A percentile compares a stretch with the other conserved stretches of the same genome.
phyloP scores from a whole-genome alignment of 139 green algal species.

The Yamagishiella unicocca region DNA sequence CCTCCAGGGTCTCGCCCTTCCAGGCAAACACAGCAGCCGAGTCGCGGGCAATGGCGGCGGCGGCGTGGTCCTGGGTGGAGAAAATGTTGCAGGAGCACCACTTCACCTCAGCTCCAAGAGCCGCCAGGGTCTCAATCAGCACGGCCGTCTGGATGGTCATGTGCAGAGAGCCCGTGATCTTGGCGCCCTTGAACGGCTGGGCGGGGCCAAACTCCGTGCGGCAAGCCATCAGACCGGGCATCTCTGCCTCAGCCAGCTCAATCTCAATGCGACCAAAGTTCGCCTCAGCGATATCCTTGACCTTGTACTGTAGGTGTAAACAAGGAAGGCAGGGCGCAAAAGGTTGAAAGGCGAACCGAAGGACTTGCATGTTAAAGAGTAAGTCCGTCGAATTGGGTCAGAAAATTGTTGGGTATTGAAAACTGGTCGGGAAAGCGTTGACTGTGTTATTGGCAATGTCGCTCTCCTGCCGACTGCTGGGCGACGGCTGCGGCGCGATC shows the following conservation, averaged over 20 bases:
- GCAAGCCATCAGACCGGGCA: slow-evolving; percentile 97
- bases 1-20: slow-evolving; percentile 99
- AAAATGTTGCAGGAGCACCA: slow-evolving; percentile 99
- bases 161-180: slow-evolving; percentile 97
- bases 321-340: too few relatives aligned
- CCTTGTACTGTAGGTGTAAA: slow-evolving; percentile 86
- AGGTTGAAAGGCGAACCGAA: too few relatives aligned
- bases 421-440: too few relatives aligned
- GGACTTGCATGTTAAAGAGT: too few relatives aligned
- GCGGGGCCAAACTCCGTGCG: slow-evolving; percentile 93
- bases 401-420: too few relatives aligned
- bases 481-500: too few relatives aligned
- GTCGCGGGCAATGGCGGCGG: slow-evolving; percentile 97
- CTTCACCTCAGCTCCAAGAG: slow-evolving; percentile 95
- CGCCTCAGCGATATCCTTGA: slow-evolving; percentile 95
- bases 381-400: too few relatives aligned
- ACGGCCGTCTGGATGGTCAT: slow-evolving; percentile 99
- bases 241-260: slow-evolving; percentile 98
- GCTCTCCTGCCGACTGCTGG: too few relatives aligned
- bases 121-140: slow-evolving; percentile 98
- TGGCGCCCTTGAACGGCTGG: slow-evolving; percentile 94
- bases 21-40: slow-evolving; percentile 97
- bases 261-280: slow-evolving; percentile 99
- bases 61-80: slow-evolving; percentile 98
- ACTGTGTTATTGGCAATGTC: too few relatives aligned